Evolutionary conservation across 306 rosid species (phyloP), one percentile per base, ranked within the genome.

Genomic region (Pyrus betulifolia): DNA sequence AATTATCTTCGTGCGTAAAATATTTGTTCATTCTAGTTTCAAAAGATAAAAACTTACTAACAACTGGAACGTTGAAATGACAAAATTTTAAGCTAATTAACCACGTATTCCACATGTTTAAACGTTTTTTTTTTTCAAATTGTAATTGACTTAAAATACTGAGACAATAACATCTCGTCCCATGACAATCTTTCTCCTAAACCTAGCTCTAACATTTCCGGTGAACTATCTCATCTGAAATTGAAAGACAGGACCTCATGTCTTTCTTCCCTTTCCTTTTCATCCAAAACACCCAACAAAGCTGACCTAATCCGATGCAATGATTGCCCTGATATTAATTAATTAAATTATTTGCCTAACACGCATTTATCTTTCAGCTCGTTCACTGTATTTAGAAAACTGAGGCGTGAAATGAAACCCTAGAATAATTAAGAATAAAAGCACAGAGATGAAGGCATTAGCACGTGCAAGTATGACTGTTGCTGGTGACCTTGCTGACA

Each of bases 381-480:
- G 18, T 51, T 51, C 6, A 35, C 15, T 18, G 70, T 65, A 35
- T 19, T 65, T 8, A 14, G 17, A 65, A 19, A 65, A 63, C 33
- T 63, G 44, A 30, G 17, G 42, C 13, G 6, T 3, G 68, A 63
- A 28, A 30, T 8, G n/a, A 15, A 63, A 25, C 4, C 14, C 22
- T 31, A 18, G 25, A 31, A 31, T 8, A 18, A 22, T 30, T 3
- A 8, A 25, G 22, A 31, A 64, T 3, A 64, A 30, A 45, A 18
- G 60, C 70, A n/a, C n/a, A 23, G 6, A 69, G 28, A 59, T n/a
- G 44, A 5, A 44, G 25, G 62, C 22, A 38, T 57, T 7, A 17
- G 23, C 60, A 77, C 74, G 69, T 77, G 80, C 35, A 10, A 25
- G 51, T 71, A 49, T 59, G 69, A 44, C 80, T 67, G 58, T 19